phyloP scores from a whole-genome alignment of 1,284 basidiomycete genomes.

The Cryptococcus hybrid region DNA sequence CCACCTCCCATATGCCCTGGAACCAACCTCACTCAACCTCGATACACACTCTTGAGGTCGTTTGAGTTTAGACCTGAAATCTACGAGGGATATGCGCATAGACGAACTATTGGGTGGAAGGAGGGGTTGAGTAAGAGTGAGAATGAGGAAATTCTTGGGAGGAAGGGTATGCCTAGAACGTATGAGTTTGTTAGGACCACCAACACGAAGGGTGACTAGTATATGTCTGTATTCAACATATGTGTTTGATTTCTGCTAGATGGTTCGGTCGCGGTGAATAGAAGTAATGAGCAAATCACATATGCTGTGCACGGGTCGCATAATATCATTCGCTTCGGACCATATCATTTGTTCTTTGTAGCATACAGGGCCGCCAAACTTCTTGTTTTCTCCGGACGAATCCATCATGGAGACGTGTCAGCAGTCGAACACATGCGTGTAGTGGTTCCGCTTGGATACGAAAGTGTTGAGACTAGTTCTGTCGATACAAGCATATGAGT shows the following conservation, averaged over 20 bases:
- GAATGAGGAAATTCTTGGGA: constrained; percentile 48
- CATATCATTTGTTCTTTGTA: too few species aligned
- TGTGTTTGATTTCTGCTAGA: too few species aligned
- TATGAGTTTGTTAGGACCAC: constrained; percentile 43
- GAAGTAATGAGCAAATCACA: too few species aligned
- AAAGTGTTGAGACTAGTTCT: not conserved
- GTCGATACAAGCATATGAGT: too few species aligned
- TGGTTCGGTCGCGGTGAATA: too few species aligned
- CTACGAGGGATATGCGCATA: constrained; percentile 85
- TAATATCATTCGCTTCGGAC: too few species aligned
- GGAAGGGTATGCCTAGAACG: constrained; percentile 41
- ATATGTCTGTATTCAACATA: not conserved
- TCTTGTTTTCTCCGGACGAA: not conserved
- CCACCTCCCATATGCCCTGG: constrained; percentile 31
- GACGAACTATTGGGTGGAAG: constrained; percentile 79
- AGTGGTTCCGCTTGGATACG: not conserved
- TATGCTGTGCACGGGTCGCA: too few species aligned
- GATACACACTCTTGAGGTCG: constrained; percentile 71
- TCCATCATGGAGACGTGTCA: not conserved
- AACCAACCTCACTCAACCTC: constrained; percentile 56
- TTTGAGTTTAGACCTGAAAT: constrained; percentile 71
- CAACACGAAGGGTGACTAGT: constrained; percentile 12
- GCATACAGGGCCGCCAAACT: too few species aligned
- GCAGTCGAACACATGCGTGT: not conserved
- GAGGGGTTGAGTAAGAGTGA: constrained; percentile 44